These are phyloP conservation scores for Platanthera guangdongensis DNA, from an alignment of 106 monocot genomes.

Conservation along the genomic window DNA sequence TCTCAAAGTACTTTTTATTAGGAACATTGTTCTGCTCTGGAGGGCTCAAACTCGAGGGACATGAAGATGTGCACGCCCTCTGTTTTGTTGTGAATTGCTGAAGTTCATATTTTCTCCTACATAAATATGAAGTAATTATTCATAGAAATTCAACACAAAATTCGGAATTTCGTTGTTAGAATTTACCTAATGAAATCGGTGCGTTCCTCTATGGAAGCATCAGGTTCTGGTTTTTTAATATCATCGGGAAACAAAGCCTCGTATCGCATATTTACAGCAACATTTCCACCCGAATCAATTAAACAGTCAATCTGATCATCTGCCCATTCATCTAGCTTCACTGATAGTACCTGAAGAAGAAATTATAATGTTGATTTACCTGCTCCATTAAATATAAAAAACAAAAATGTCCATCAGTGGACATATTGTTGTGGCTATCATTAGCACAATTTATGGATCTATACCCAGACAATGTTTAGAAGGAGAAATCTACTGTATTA, in stretches of 20 bases:
- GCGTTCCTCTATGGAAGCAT: conserved; percentile 54
- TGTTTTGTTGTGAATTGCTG: neutral
- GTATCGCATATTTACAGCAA: conserved; percentile 52
- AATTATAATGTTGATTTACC: neutral
- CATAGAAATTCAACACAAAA: neutral
- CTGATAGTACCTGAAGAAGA: conserved; percentile 57
- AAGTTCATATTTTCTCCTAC: conserved; percentile 10
- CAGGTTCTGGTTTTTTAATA: conserved; percentile 49
- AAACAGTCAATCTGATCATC: conserved; percentile 69
- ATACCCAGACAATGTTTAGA: too few relatives aligned
- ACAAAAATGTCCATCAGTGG: too few relatives aligned
- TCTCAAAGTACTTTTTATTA: conserved; percentile 35
- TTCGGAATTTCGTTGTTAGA: neutral
- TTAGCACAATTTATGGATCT: too few relatives aligned
- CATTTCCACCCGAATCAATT: conserved; percentile 54
- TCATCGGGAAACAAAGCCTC: conserved; percentile 68
- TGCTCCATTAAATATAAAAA: too few relatives aligned
- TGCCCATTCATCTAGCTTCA: conserved; percentile 76
- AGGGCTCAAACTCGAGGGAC: neutral
- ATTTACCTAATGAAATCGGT: conserved; percentile 66
- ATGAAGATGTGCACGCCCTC: neutral
- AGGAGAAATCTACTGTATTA: neutral
- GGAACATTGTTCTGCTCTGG: conserved; percentile 1
- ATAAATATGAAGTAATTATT: neutral
- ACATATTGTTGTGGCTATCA: too few relatives aligned